These are phyloP conservation scores for Cadophora malorum DNA, from an alignment of 2,329 filamentous ascomycete species.

Conservation along the genomic window DNA sequence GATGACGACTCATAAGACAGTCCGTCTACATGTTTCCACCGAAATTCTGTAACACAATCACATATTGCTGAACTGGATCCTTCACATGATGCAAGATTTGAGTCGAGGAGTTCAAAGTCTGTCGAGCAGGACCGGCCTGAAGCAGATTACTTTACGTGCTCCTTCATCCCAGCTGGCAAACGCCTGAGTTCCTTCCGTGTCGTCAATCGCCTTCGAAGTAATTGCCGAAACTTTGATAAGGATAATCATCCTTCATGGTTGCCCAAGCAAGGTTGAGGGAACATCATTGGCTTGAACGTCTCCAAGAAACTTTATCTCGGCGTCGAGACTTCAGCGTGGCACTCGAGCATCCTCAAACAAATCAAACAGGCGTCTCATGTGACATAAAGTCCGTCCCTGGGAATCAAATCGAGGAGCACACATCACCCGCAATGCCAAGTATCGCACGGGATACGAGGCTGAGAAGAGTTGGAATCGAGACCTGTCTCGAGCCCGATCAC, in stretches of 20 bases:
- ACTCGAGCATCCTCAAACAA: slow-evolving; percentile 35
- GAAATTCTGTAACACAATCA: too few species aligned
- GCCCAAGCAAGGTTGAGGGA: not conserved
- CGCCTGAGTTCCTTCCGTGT: not conserved
- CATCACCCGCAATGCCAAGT: slow-evolving; percentile 1
- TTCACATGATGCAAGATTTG: too few species aligned
- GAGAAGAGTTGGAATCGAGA: not conserved
- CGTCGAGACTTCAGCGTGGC: not conserved
- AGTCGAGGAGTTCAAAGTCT: too few species aligned
- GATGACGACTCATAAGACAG: too few species aligned
- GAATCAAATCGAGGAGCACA: not conserved
- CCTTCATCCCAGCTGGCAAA: too few species aligned
- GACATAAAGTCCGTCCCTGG: slow-evolving; percentile 53
- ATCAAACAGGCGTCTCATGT: slow-evolving; percentile 66
- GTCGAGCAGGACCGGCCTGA: too few species aligned
- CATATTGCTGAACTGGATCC: too few species aligned
- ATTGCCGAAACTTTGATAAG: not conserved
- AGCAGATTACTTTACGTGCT: too few species aligned
- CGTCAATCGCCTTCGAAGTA: not conserved
- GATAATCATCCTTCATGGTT: not conserved
- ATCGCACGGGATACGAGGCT: not conserved
- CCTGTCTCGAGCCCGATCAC: not conserved
- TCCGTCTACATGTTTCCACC: too few species aligned
- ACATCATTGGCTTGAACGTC: not conserved
- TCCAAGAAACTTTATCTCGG: slow-evolving; percentile 81